Evolutionary conservation across 208 protist species (phyloP), one percentile per base, ranked within the genome.

Genomic region (Zelonia costaricensis): DNA sequence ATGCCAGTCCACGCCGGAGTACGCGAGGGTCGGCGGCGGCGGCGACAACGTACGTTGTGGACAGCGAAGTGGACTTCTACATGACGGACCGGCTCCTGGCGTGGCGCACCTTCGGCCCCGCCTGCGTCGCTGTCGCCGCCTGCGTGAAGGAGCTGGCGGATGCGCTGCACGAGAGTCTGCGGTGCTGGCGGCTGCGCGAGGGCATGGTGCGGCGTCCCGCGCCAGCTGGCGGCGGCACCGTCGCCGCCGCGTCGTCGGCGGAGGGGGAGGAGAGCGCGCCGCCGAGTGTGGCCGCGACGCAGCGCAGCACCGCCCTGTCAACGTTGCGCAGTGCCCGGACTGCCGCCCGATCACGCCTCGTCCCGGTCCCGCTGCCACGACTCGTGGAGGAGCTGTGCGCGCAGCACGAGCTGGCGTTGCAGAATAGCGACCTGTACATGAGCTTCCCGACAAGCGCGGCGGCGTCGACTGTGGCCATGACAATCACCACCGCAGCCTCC

Each of bases 41-140:
- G 27, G 12, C 46, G n/a, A 44, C 56, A 0, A 49, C 40, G 20
- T 40, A 43, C 22, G 31, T 31, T 20, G 55, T 57, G 16, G 53
- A 64, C 23, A 22, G 53, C 51, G 43, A 46, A 57, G 59, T 78
- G 0, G 80, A 92, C 54, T 92, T 95, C 56, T 88, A 78, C 55
- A 61, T 92, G 60, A 87, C 65, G 20, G 80, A 92, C 9, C 51
- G 72, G 16, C 62, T 91, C 27, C 81, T 95, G 43, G 39, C 73
- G n/a, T 85, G 81, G 78, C 80, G 77, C 27, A 91, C 84, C 1
- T 93, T 93, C 44, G 82, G 80, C 23, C 44, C 57, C 1, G 90
- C 70, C 20, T 95, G 90, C 46, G 78, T 80, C 2, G 76, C 54
- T 13, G 80, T 95, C 10, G 65, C 78, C 8, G 27, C 56, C 7